These are phyloP conservation scores for Serendipita sp. DNA, from an alignment of 1,284 basidiomycete genomes.

Conservation along the genomic window DNA sequence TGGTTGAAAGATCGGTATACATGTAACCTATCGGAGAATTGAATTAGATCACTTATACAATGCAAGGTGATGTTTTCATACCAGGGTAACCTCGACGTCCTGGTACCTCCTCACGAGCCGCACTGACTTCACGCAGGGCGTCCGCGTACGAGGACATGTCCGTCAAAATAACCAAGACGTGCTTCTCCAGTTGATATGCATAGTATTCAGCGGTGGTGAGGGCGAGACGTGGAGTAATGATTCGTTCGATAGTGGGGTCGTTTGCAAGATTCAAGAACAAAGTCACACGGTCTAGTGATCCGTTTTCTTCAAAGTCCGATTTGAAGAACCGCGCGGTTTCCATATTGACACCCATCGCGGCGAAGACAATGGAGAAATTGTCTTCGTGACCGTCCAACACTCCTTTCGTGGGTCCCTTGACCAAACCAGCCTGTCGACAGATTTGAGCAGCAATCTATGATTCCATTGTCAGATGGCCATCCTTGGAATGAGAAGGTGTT, in stretches of 20 bases:
- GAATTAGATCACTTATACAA: background rate
- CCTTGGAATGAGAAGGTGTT: conserved; percentile 12
- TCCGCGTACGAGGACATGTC: conserved; percentile 99
- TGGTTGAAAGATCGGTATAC: conserved; percentile 97
- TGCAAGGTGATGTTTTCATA: conserved; percentile 13
- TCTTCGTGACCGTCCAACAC: conserved; percentile 99
- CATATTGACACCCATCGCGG: conserved; percentile 99
- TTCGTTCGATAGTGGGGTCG: conserved; percentile 99
- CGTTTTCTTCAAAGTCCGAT: conserved; percentile 99
- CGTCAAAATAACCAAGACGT: conserved; percentile 96
- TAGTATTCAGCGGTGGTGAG: conserved; percentile 99
- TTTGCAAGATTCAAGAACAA: conserved; percentile 98
- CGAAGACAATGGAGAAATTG: conserved; percentile 99
- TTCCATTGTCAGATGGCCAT: conserved; percentile 14
- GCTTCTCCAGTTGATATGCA: conserved; percentile 99
- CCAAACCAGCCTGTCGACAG: conserved; percentile 96
- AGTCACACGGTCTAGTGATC: conserved; percentile 93
- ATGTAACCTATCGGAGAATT: conserved; percentile 52
- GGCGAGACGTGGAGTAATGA: conserved; percentile 96
- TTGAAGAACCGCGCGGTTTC: conserved; percentile 99
- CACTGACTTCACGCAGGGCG: conserved; percentile 83
- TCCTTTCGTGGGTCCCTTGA: conserved; percentile 89
- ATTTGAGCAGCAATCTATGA: conserved; percentile 95
- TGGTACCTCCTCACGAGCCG: conserved; percentile 97
- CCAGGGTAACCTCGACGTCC: conserved; percentile 98